Base-by-base conservation (phyloP, 1,284 basidiomycete genomes). In the Fomitopsis palustris region DNA sequence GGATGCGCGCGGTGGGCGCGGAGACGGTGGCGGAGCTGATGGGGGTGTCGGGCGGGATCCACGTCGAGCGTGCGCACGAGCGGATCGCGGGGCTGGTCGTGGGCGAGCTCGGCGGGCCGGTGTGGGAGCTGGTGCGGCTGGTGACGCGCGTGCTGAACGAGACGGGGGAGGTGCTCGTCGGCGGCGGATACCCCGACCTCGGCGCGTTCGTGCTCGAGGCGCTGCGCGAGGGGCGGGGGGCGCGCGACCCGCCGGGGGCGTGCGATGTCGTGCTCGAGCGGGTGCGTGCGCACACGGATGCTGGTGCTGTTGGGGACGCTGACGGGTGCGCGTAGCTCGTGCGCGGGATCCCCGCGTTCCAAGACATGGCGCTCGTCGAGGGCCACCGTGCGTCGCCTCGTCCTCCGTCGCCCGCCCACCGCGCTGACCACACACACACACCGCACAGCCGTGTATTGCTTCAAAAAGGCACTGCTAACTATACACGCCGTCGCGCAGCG, bases 391-490 rank as follows among this genome's bases (percentile, higher is more conserved):
- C 70, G 86, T 78, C 39, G 43, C 4, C 29, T 23, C n/a, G 7
- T 7, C 1, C 27, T 23, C 19, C 42, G 9, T n/a, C n/a, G 37
- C 2, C 23, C 25, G 29, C 3, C 27, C 25, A 10, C n/a, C n/a
- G n/a, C 33, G 27, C 27, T 27, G n/a, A 4, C 7, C 0, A 5
- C 35, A 41, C 31, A 43, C 39, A 51, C 56, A 37, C 60, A 54
- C 38, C 54, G 8, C n/a, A 53, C 64, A 92, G 90, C 83, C 8
- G 81, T 95, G 10, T 95, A 92, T 72, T 83, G 92, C 68, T 92
- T 93, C 80, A 95, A 95, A 73, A 95, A 95, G 68, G 93, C 91
- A 1, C 77, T 96, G 31, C 92, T 94, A 72, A 81, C 96, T 42
- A 77, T 95, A 43, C 84, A 91, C 61, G 86, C 86, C 7, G 75